Evolutionary conservation across 805 yeast genomes (phyloP), one percentile per base, ranked within the genome.

Genomic region (Teunomyces lycoperdinae): DNA sequence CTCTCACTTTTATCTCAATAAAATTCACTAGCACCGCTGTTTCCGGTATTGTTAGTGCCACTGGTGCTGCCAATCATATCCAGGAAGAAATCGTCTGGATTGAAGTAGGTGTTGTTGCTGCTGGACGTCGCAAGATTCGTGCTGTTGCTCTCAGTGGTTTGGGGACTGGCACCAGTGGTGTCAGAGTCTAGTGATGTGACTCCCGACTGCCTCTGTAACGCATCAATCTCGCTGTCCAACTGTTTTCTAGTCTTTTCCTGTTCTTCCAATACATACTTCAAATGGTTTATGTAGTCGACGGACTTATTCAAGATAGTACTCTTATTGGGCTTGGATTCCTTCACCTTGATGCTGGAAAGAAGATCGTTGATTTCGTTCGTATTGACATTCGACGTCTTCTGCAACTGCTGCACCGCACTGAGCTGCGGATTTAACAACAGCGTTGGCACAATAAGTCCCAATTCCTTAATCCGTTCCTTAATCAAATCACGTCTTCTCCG

Each of bases 401-500:
- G 73, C 29, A 76, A 69, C n/a, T 66, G 58, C 53, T 73, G 75
- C 3, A 72, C 75, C 0, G 78, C 78, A 29, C 70, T 61, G 13
- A 67, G 57, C 45, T 67, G 76, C 2, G 78, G 77, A 47, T 78
- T 74, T 20, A 87, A 64, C 50, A 87, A 63, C 2, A 86, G 74
- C 0, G 89, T 92, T 1, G 97, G 97, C 1, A 91, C 87, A 43
- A 91, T 73, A 20, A 78, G 67, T 1, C 96, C 92, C 58, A 91
- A 71, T 57, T 89, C 96, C 61, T 86, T 85, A 52, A 91, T 90
- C 58, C 88, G 83, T 59, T 87, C 95, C 63, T 91, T 90, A 60
- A 91, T 91, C 56, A 89, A 74, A 64, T 92, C 98, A 52, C 98
- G 77, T 61, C 98, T 78, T 56, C 96, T 77, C 58, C 97, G 78